Conservation (phyloP, 495 filamentous ascomycete species). For the Hypoxylon trugodes region DNA sequence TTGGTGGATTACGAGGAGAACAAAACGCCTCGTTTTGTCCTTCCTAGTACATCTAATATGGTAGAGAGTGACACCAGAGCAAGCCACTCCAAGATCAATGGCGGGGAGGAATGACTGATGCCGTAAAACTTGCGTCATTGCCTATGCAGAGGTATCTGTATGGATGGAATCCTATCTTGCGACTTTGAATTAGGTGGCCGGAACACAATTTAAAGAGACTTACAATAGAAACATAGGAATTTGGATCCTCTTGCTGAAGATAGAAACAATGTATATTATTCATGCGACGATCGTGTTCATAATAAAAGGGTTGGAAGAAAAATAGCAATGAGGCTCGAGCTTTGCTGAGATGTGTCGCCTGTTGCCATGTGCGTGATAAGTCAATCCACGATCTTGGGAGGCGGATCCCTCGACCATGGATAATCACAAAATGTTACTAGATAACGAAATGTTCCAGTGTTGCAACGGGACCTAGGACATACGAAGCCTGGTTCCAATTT, state of each 20-base stretch:
- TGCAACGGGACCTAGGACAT: background rate
- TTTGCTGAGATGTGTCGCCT: slow-evolving; percentile 15
- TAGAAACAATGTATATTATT: slow-evolving; percentile 1
- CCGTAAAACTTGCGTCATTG: slow-evolving; percentile 40
- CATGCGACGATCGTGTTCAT: background rate
- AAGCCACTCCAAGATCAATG: slow-evolving; percentile 2
- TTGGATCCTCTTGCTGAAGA: slow-evolving; percentile 6
- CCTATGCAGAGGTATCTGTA: background rate
- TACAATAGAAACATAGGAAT: slow-evolving; percentile 10
- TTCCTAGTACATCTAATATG: too few relatives aligned
- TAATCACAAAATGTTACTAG: slow-evolving; percentile 7
- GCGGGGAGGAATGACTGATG: slow-evolving; percentile 20
- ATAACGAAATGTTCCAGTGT: slow-evolving; percentile 19
- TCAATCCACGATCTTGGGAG: slow-evolving; percentile 33
- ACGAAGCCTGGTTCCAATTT: slow-evolving; percentile 16
- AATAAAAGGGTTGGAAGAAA: background rate
- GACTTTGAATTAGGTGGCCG: too few relatives aligned
- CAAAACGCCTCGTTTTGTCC: background rate
- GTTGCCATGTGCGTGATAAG: slow-evolving; percentile 34
- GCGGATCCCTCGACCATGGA: slow-evolving; percentile 14
- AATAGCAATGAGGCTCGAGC: slow-evolving; percentile 6
- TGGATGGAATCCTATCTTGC: background rate
- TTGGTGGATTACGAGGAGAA: background rate
- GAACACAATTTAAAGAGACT: too few relatives aligned
- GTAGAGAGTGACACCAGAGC: slow-evolving; percentile 10